phyloP scores from a whole-genome alignment of 306 rosid species.

The Heteromeles arbutifolia region DNA sequence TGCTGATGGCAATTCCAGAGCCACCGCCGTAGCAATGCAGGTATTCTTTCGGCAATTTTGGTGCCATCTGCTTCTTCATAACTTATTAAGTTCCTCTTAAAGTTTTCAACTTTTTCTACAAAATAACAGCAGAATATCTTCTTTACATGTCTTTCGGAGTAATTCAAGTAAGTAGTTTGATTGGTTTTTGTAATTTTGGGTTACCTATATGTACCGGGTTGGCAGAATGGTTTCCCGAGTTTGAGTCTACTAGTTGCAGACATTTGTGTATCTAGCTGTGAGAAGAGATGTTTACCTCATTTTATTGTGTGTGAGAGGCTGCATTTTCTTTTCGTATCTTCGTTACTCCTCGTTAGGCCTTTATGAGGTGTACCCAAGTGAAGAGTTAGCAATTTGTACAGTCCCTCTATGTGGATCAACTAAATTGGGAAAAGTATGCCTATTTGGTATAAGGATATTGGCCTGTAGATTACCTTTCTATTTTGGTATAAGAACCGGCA shows the following conservation, averaged over 20 bases:
- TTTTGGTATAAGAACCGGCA: too few species aligned
- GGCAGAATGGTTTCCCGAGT: neutral
- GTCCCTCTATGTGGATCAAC: neutral
- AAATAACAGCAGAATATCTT: neutral
- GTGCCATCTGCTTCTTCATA: neutral
- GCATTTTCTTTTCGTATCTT: neutral
- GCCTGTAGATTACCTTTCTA: too few species aligned
- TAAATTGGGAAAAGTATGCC: neutral
- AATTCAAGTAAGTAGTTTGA: neutral
- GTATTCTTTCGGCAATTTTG: constrained; percentile 25
- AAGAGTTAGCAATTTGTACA: neutral
- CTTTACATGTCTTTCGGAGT: neutral
- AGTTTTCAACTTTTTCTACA: neutral
- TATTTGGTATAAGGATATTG: neutral
- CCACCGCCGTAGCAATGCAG: constrained; percentile 76
- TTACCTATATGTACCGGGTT: neutral
- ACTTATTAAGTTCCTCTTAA: neutral
- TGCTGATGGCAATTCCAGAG: constrained; percentile 61
- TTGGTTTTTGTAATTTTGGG: neutral
- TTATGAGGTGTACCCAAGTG: neutral
- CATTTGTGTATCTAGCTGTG: neutral
- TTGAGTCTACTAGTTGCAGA: neutral
- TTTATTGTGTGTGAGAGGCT: neutral
- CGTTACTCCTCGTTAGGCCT: neutral
- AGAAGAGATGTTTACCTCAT: neutral